Evolutionary conservation across 768 basidiomycete genomes (phyloP).

Genomic region (Calocybe cyanea): DNA sequence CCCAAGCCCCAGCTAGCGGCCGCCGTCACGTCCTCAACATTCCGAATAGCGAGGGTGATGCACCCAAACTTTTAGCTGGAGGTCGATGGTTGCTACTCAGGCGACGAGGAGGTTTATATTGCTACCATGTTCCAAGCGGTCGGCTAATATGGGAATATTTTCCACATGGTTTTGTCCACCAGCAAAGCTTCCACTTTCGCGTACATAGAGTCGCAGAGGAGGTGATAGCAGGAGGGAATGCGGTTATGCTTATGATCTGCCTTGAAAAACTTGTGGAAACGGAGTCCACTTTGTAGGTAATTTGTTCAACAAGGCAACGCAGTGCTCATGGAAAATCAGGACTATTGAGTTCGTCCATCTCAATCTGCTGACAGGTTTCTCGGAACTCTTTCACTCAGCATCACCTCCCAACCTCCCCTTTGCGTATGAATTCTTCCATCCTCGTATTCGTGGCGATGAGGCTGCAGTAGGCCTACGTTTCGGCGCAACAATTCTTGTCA

Average conservation of each 20-base stretch:
- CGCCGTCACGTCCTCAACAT: conserved; percentile 1
- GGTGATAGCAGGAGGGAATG: conserved; percentile 1
- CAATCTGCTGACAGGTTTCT: too few species aligned
- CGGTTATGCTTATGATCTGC: conserved; percentile 2
- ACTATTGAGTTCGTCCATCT: too few species aligned
- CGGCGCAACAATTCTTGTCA: background rate
- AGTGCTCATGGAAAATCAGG: too few species aligned
- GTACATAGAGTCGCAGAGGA: conserved; percentile 1
- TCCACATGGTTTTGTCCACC: background rate
- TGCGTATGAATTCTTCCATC: background rate
- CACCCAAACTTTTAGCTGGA: background rate
- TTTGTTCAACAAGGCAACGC: too few species aligned
- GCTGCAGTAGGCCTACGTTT: conserved; percentile 2
- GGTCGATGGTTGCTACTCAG: background rate
- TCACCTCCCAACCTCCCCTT: too few species aligned
- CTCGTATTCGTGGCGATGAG: too few species aligned
- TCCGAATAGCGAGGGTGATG: background rate
- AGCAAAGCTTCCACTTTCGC: background rate
- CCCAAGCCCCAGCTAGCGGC: background rate
- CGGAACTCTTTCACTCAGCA: too few species aligned
- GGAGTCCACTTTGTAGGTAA: too few species aligned
- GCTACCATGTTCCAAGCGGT: background rate
- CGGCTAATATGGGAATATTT: conserved; percentile 1
- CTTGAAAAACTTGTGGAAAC: background rate
- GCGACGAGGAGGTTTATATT: background rate